These are phyloP conservation scores for Trypanosoma mega DNA, from an alignment of 208 protist species.

Conservation along the genomic window DNA sequence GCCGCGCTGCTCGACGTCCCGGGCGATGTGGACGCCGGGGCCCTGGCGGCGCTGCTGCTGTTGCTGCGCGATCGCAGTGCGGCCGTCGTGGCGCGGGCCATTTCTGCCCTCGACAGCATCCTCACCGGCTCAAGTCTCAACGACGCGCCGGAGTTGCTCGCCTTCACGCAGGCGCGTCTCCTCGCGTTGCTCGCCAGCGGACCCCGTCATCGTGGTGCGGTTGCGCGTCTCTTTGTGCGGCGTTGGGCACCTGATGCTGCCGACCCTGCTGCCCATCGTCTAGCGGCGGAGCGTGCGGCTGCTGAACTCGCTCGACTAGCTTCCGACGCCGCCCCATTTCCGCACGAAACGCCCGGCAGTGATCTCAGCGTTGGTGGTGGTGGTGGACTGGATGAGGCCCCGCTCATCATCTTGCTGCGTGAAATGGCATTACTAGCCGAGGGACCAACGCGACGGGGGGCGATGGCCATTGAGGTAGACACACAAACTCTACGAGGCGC, in stretches of 20 bases:
- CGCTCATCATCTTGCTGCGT: slow-evolving; percentile 57
- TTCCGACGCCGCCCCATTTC: slow-evolving; percentile 32
- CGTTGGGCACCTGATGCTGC: slow-evolving; percentile 57
- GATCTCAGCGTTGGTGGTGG: no score
- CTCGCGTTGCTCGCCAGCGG: slow-evolving; percentile 38
- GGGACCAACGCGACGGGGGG: background rate
- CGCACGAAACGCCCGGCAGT: slow-evolving; percentile 73
- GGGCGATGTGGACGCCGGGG: background rate
- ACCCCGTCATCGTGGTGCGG: slow-evolving; percentile 36
- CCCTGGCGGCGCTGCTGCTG: slow-evolving; percentile 41
- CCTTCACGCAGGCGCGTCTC: slow-evolving; percentile 68
- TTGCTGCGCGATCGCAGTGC: slow-evolving; percentile 74
- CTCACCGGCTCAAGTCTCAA: slow-evolving; percentile 40
- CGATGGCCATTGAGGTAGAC: slow-evolving; percentile 23
- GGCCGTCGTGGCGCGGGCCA: slow-evolving; percentile 63
- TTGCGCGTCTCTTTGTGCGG: slow-evolving; percentile 62
- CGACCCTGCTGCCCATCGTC: slow-evolving; percentile 32
- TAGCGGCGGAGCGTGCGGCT: slow-evolving; percentile 39
- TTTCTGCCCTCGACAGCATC: slow-evolving; percentile 66
- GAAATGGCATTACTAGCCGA: slow-evolving; percentile 33
- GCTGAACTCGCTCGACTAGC: slow-evolving; percentile 57
- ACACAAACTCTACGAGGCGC: slow-evolving; percentile 45
- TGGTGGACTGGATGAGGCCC: slow-evolving; percentile 36
- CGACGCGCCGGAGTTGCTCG: slow-evolving; percentile 35
- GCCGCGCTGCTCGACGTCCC: slow-evolving; percentile 46